A percentile compares a stretch with the other conserved stretches of the same genome.
These are phyloP conservation scores for Tulasnella sp. DNA, from an alignment of 768 basidiomycete genomes.

Conservation along the genomic window DNA sequence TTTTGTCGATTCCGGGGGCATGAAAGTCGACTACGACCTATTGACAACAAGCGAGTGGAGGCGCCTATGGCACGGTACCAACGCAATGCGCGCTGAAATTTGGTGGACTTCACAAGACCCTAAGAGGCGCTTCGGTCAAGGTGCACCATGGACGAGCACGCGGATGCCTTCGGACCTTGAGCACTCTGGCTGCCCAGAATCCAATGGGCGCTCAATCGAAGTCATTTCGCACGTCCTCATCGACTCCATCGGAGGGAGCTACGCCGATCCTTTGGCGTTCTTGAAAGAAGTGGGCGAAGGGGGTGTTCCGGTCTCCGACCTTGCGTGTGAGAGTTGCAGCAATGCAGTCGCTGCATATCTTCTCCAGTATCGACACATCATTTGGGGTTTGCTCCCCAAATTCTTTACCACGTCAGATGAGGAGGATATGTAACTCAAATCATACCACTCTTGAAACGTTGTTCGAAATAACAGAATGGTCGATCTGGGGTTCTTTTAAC, in stretches of 20 bases:
- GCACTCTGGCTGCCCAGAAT: neutral
- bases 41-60: neutral
- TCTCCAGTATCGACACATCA: neutral
- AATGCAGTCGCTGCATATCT: neutral
- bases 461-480: no score
- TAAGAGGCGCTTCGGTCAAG: neutral
- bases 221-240: neutral
- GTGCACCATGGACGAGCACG: no score
- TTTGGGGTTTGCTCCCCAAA: no score
- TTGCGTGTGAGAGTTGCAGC: neutral
- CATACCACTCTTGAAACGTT: no score
- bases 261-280: neutral
- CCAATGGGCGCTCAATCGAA: neutral
- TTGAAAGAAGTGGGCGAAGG: neutral
- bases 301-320: neutral
- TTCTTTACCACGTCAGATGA: no score
- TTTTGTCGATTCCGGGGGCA: neutral
- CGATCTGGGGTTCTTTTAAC: no score
- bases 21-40: neutral
- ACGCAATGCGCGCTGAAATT: neutral
- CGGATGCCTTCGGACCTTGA: neutral
- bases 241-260: neutral
- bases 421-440: no score
- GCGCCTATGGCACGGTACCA: neutral
- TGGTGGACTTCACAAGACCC: neutral